Percentiles rank a stretch among this genome's conserved stretches.
These are phyloP conservation scores for Hemileccinum impolitum DNA, from an alignment of 768 basidiomycete species.

Conservation along the genomic window DNA sequence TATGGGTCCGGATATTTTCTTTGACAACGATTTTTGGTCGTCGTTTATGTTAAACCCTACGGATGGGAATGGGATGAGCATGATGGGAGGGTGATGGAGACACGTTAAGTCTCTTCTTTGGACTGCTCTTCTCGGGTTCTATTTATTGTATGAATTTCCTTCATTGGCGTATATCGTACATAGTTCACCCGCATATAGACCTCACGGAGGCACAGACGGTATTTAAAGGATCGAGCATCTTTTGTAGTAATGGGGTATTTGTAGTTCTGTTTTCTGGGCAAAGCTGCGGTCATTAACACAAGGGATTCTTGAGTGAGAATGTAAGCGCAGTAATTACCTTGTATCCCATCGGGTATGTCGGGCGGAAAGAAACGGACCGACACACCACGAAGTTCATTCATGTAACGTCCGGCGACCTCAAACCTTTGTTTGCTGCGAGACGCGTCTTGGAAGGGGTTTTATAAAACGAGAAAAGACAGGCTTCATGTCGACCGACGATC, in stretches of 20 bases:
- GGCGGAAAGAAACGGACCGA: too few species aligned
- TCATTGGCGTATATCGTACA: neutral
- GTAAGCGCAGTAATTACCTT: too few species aligned
- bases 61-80: slow-evolving; percentile 16
- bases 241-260: neutral
- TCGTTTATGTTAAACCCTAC: slow-evolving; percentile 38
- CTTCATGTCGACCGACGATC: slow-evolving; percentile 31
- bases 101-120: neutral
- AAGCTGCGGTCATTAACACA: too few species aligned
- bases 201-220: neutral
- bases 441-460: slow-evolving; percentile 46
- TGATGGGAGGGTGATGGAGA: slow-evolving; percentile 9
- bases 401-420: slow-evolving; percentile 7
- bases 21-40: slow-evolving; percentile 43
- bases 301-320: too few species aligned
- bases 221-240: slow-evolving; percentile 1
- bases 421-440: slow-evolving; percentile 25
- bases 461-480: slow-evolving; percentile 43
- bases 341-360: neutral
- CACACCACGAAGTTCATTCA: neutral
- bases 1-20: slow-evolving; percentile 37
- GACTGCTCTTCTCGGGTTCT: neutral
- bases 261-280: too few species aligned
- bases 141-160: neutral
- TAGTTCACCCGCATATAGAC: slow-evolving; percentile 7